phyloP scores from a whole-genome alignment of 305 asterid genomes.

The Fraxinus baroniana region DNA sequence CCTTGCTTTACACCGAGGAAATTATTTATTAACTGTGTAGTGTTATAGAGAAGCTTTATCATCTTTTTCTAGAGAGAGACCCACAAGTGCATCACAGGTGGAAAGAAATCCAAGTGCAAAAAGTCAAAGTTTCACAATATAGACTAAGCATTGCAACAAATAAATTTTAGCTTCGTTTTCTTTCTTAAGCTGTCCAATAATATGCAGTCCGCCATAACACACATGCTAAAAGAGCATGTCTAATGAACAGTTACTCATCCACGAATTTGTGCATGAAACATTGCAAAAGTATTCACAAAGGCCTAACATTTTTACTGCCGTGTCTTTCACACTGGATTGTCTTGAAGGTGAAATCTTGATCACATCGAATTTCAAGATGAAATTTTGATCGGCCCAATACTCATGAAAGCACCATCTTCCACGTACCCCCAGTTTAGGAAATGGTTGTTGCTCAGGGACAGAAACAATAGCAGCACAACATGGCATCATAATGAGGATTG shows the following conservation, averaged over 20 bases:
- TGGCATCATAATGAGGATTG: not conserved
- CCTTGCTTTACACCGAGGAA: constrained; percentile 39
- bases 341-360: not conserved
- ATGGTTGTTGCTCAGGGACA: not conserved
- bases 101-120: constrained; percentile 35
- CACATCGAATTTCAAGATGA: not conserved
- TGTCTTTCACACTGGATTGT: not conserved
- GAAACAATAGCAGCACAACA: not conserved
- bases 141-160: constrained; percentile 5
- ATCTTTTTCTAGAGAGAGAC: constrained; percentile 21
- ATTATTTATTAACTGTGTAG: constrained; percentile 15
- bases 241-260: constrained; percentile 9
- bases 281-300: not conserved
- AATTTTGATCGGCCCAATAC: not conserved
- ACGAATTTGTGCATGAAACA: not conserved
- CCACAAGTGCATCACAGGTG: constrained; percentile 35
- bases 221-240: constrained; percentile 14
- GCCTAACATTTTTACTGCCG: not conserved
- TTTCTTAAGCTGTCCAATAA: not conserved
- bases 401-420: not conserved
- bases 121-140: constrained; percentile 41
- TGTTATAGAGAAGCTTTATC: constrained; percentile 18
- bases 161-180: not conserved
- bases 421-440: not conserved
- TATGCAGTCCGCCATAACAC: not conserved